Conservation (phyloP, 1,139 yeast genomes). For the Pneumocystis wakefieldiae region DNA sequence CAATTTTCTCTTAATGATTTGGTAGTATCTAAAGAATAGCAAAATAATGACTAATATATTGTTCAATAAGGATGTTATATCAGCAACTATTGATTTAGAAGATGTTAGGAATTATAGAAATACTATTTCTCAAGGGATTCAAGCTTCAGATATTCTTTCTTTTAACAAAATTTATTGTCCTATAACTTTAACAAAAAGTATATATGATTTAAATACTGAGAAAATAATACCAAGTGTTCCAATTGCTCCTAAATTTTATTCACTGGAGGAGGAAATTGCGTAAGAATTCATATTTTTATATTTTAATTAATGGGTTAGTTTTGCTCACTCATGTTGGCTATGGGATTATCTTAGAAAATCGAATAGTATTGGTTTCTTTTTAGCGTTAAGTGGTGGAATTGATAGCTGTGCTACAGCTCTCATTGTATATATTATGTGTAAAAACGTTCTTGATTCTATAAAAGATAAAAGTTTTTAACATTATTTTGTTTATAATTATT, state of each 20-base stretch:
- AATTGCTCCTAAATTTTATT: constrained; percentile 42
- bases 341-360: constrained; percentile 95
- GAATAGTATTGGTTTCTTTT: constrained; percentile 74
- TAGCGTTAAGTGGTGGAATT: constrained; percentile 92
- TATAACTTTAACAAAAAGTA: constrained; percentile 45
- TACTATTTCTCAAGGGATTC: constrained; percentile 63
- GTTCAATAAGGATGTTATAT: constrained; percentile 71
- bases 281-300: neutral
- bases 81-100: constrained; percentile 86
- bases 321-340: constrained; percentile 98
- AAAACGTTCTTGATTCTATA: constrained; percentile 57
- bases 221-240: constrained; percentile 42
- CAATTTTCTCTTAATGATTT: constrained; percentile 44
- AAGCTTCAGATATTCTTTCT: constrained; percentile 34
- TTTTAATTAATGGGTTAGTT: constrained; percentile 10
- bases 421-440: constrained; percentile 87
- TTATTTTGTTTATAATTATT: neutral
- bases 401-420: constrained; percentile 96
- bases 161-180: constrained; percentile 51
- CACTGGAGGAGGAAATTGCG: constrained; percentile 91
- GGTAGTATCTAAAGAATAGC: neutral
- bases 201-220: constrained; percentile 42
- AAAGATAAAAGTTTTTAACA: constrained; percentile 36
- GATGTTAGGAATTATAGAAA: constrained; percentile 75
- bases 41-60: neutral